phyloP scores from a whole-genome alignment of 177 flowering plant species.

The Telopea speciosissima region DNA sequence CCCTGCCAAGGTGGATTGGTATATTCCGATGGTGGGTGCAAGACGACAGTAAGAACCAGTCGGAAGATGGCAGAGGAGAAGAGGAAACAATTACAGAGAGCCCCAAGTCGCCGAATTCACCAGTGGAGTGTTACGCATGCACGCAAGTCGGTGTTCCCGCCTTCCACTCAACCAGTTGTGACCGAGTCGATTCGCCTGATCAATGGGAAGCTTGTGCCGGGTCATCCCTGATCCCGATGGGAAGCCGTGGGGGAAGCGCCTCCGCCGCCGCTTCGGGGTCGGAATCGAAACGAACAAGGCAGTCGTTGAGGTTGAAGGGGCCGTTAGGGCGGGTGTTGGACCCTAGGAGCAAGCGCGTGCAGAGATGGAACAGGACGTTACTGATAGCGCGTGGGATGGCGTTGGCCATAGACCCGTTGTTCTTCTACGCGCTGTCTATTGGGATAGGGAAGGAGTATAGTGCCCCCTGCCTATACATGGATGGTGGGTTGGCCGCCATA shows the following conservation, averaged over 20 bases:
- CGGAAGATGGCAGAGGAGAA: not conserved
- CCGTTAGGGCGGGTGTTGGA: conserved; percentile 55
- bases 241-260: conserved; percentile 14
- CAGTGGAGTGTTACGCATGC: conserved; percentile 80
- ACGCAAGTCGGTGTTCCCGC: conserved; percentile 83
- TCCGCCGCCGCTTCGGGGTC: not conserved
- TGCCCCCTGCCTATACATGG: conserved; percentile 81
- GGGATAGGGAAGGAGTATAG: conserved; percentile 65
- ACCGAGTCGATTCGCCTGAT: conserved; percentile 58
- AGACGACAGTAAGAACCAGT: not conserved
- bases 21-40: not conserved
- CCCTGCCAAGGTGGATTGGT: not conserved
- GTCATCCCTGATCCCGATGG: conserved; percentile 65
- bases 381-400: conserved; percentile 76
- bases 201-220: conserved; percentile 96
- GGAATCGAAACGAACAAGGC: not conserved
- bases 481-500: conserved; percentile 63
- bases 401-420: conserved; percentile 82
- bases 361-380: conserved; percentile 67
- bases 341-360: conserved; percentile 78
- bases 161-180: conserved; percentile 96
- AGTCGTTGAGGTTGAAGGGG: conserved; percentile 13
- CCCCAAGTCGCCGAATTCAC: not conserved
- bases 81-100: not conserved
- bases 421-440: conserved; percentile 89